Conservation (phyloP, 2,329 filamentous ascomycete species). For the Fusarium mundagurra region DNA sequence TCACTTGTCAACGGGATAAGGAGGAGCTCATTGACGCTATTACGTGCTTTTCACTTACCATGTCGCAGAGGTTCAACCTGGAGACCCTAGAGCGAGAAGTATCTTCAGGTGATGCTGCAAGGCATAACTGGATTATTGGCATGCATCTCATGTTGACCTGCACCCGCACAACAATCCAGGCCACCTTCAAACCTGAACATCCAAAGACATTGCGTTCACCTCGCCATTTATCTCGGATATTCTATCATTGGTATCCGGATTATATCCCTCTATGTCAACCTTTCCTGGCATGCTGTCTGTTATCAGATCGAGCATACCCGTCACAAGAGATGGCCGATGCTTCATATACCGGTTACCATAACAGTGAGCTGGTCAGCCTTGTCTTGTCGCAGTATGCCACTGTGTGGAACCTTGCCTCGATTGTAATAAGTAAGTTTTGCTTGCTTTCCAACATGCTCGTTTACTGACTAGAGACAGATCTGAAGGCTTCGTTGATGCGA, state of each 20-base stretch:
- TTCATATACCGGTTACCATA: not conserved
- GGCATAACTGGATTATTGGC: not conserved
- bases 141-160: not conserved
- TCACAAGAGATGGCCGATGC: not conserved
- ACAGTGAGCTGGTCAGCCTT: not conserved
- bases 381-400: not conserved
- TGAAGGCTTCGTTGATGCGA: not conserved
- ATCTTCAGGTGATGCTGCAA: not conserved
- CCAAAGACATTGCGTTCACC: not conserved
- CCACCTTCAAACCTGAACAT: not conserved
- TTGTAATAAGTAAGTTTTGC: not conserved
- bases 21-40: not conserved
- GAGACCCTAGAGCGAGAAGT: rapidly evolving
- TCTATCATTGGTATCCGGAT: not conserved
- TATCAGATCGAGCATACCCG: not conserved
- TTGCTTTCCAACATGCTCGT: rapidly evolving
- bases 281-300: not conserved
- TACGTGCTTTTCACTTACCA: not conserved
- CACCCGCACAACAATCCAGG: not conserved
- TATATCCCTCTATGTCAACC: not conserved
- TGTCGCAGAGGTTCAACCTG: not conserved
- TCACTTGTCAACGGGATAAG: not conserved
- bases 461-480: not conserved
- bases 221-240: not conserved
- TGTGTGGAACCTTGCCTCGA: not conserved